Evolutionary conservation across 2,329 filamentous ascomycete species (phyloP), one percentile per base, ranked within the genome.

Genomic region (Aspergillus vadensis): DNA sequence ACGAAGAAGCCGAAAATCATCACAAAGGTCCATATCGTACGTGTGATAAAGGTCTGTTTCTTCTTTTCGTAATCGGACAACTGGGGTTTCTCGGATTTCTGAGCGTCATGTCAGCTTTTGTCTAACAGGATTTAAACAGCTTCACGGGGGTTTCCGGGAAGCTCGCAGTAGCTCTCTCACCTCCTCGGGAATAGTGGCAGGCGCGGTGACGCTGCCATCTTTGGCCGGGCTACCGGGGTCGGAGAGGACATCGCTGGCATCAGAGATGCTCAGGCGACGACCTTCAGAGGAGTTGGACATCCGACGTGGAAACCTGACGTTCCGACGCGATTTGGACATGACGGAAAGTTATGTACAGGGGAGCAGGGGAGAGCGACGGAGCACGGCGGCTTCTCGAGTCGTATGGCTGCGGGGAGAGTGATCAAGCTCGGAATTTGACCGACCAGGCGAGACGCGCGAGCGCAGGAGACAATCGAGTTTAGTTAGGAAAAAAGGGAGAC

Each of bases 1-100:
- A 86, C 85, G 79, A 98, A 97, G 85, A 99, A 99, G 72, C 87
- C 85, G 57, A 83, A 90, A 70, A 99, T 96, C 95, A 99, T 99
- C 79, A 97, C 89, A 66, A 99, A 89, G 3, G 92, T 97, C 95
- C 95, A 99, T 83, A 97, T 92, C 57, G 94, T 94, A 72, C 95
- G 89, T 41, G 92, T 96, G 72, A 97, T 91, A 82, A 99, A 98
- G 76, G 95, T 97, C 77, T 92, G 90, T 82, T 96, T 97, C 80
- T 99, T 99, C 86, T 98, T 98, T 75, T 98, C 92, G 77, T 96
- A 97, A 64, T 97, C 95, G 68, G 86, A 85, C 61, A 80, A 75
- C 58, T 74, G 73, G 55, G 76, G 73, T 50, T 70, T 67, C 55
- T 80, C 75, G 53, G 75, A 63, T 69, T 76, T 72, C 74, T 76